A percentile compares a stretch with the other conserved stretches of the same genome.
phyloP scores from a whole-genome alignment of 148 eudicot genomes.

The Rhododendron griersonianum region DNA sequence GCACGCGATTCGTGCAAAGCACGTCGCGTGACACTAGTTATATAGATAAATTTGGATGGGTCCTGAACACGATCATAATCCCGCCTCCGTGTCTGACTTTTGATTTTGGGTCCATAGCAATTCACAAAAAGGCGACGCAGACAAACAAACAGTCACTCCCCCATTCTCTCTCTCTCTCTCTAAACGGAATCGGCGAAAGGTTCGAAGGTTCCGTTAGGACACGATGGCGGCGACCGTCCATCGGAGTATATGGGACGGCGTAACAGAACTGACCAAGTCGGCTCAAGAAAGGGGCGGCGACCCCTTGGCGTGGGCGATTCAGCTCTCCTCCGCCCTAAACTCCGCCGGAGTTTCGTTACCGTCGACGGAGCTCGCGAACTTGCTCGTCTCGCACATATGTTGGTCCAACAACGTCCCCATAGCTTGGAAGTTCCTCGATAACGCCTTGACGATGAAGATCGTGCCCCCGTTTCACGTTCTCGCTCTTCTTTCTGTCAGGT shows the following conservation, averaged over 20 bases:
- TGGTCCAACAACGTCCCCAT: conserved; percentile 51
- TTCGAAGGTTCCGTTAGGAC: not conserved
- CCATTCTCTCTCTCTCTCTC: no score
- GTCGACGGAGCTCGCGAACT: conserved; percentile 40
- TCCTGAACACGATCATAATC: not conserved
- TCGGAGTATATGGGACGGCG: conserved; percentile 36
- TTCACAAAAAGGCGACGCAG: not conserved
- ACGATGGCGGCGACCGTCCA: conserved; percentile 20
- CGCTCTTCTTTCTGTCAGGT: conserved; percentile 56
- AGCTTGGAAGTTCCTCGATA: conserved; percentile 70
- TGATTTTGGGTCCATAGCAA: not conserved
- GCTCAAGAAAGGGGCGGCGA: conserved; percentile 48
- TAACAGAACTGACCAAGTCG: conserved; percentile 41
- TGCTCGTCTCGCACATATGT: conserved; percentile 51
- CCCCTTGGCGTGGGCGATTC: conserved; percentile 59
- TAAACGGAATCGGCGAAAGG: not conserved
- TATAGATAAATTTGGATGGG: not conserved
- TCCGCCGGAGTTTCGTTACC: conserved; percentile 52
- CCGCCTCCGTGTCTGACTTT: not conserved
- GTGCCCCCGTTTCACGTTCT: conserved; percentile 54
- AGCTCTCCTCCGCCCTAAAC: conserved; percentile 41
- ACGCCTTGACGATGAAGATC: conserved; percentile 37
- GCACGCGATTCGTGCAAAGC: no score
- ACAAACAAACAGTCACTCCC: no score
- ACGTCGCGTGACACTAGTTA: no score